Evolutionary conservation across 164 flowering plant genomes (phyloP).

Genomic region (Nelumbo lutea): DNA sequence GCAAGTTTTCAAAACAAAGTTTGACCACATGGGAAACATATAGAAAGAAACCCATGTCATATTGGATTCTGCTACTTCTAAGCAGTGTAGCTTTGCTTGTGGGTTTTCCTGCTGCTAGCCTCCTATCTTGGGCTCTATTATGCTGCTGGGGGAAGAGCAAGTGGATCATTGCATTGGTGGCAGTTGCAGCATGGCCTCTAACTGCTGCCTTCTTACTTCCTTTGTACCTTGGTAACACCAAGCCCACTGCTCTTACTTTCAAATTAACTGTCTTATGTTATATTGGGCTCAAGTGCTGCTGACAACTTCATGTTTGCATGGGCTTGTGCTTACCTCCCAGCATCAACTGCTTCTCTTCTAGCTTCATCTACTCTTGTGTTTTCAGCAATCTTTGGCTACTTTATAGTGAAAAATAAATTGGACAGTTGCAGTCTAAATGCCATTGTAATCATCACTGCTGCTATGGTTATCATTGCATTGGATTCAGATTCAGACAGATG

Average conservation of each 20-base stretch:
- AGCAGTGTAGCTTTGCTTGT: slow-evolving; percentile 68
- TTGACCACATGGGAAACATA: slow-evolving; percentile 30
- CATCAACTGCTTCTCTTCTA: slow-evolving; percentile 82
- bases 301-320: slow-evolving; percentile 87
- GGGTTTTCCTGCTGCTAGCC: slow-evolving; percentile 83
- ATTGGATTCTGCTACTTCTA: slow-evolving; percentile 64
- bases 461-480: slow-evolving; percentile 69
- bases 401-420: slow-evolving; percentile 63
- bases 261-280: slow-evolving; percentile 55
- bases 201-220: slow-evolving; percentile 52
- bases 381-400: slow-evolving; percentile 71
- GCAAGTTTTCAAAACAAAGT: slow-evolving; percentile 22
- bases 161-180: slow-evolving; percentile 94
- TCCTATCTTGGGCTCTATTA: slow-evolving; percentile 73
- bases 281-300: slow-evolving; percentile 79
- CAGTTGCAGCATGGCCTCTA: slow-evolving; percentile 92
- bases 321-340: slow-evolving; percentile 87
- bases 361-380: slow-evolving; percentile 80
- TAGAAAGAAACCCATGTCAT: slow-evolving; percentile 53
- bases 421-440: slow-evolving; percentile 55
- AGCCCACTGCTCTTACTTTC: slow-evolving; percentile 51
- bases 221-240: slow-evolving; percentile 36
- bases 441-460: slow-evolving; percentile 72
- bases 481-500: slow-evolving; percentile 76
- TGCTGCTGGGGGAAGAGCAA: slow-evolving; percentile 71